These are phyloP conservation scores for Corrigiola litoralis DNA, from an alignment of 179 eudicot genomes.

Conservation along the genomic window DNA sequence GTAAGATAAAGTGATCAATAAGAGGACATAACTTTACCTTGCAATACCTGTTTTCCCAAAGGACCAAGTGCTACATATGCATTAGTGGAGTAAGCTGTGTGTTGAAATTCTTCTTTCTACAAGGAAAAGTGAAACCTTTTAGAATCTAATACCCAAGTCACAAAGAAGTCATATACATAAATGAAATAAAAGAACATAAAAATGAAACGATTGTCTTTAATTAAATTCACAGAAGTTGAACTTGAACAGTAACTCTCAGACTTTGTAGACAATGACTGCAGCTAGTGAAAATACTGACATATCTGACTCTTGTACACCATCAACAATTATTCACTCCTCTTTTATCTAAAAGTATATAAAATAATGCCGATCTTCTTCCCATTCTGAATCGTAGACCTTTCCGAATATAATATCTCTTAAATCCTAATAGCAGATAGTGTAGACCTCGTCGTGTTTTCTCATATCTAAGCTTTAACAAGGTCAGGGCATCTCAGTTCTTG, in stretches of 20 bases:
- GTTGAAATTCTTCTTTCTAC: conserved; percentile 98
- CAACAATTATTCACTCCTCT: no score
- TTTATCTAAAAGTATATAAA: no score
- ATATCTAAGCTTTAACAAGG: neutral
- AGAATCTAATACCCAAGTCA: neutral
- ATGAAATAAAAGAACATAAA: neutral
- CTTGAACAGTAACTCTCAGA: neutral
- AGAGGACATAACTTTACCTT: conserved; percentile 39
- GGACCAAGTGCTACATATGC: conserved; percentile 82
- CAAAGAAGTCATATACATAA: neutral
- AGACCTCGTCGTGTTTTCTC: neutral
- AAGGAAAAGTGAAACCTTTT: neutral
- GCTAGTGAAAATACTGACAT: no score
- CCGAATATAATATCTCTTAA: no score
- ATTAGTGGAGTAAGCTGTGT: conserved; percentile 92
- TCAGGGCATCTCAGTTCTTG: neutral
- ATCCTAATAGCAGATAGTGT: no score
- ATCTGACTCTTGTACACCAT: no score
- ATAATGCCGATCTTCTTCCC: no score
- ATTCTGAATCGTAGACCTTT: neutral
- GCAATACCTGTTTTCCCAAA: conserved; percentile 69
- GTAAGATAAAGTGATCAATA: neutral
- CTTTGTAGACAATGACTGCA: neutral
- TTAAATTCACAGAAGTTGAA: neutral
- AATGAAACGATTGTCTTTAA: conserved; percentile 2